Evolutionary conservation across 1,284 basidiomycete genomes (phyloP).

Genomic region (Leccinum pachyderme): DNA sequence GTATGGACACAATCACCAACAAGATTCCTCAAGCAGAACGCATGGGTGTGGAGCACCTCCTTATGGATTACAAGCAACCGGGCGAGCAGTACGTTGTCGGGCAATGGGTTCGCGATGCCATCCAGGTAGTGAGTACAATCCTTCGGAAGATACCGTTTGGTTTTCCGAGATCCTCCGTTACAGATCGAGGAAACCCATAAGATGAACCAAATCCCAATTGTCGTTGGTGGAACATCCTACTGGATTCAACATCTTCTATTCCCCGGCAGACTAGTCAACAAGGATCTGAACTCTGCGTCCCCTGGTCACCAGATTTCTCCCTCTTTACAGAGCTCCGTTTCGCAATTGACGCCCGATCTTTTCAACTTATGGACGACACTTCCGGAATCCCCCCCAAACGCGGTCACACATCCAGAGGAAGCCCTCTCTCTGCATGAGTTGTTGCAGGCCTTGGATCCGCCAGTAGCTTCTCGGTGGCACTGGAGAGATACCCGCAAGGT

Average conservation of each 20-base stretch:
- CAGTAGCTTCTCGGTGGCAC: slow-evolving; percentile 87
- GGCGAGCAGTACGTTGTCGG: slow-evolving; percentile 87
- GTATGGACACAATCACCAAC: slow-evolving; percentile 94
- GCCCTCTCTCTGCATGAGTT: slow-evolving; percentile 67
- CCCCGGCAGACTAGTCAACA: slow-evolving; percentile 58
- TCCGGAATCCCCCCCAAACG: slow-evolving; percentile 51
- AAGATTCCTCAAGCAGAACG: slow-evolving; percentile 82
- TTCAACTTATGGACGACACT: slow-evolving; percentile 51
- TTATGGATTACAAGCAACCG: slow-evolving; percentile 86
- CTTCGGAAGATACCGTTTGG: neutral
- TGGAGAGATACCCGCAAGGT: slow-evolving; percentile 94
- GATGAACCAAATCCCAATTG: slow-evolving; percentile 71
- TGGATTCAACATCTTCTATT: slow-evolving; percentile 95
- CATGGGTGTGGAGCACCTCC: slow-evolving; percentile 81
- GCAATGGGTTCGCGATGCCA: slow-evolving; percentile 80
- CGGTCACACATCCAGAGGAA: slow-evolving; percentile 49
- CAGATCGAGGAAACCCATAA: slow-evolving; percentile 72
- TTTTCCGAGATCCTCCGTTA: neutral
- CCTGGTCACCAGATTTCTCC: slow-evolving; percentile 9
- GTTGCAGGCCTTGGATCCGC: slow-evolving; percentile 70
- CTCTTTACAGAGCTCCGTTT: slow-evolving; percentile 39
- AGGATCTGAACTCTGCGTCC: slow-evolving; percentile 9
- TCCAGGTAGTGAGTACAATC: slow-evolving; percentile 52
- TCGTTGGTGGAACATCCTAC: slow-evolving; percentile 95
- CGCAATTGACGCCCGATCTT: slow-evolving; percentile 47